Percentiles rank a stretch among this genome's conserved stretches.
These are phyloP conservation scores for Sphaerosporella brunnea DNA, from an alignment of 495 filamentous ascomycete genomes.

Conservation along the genomic window DNA sequence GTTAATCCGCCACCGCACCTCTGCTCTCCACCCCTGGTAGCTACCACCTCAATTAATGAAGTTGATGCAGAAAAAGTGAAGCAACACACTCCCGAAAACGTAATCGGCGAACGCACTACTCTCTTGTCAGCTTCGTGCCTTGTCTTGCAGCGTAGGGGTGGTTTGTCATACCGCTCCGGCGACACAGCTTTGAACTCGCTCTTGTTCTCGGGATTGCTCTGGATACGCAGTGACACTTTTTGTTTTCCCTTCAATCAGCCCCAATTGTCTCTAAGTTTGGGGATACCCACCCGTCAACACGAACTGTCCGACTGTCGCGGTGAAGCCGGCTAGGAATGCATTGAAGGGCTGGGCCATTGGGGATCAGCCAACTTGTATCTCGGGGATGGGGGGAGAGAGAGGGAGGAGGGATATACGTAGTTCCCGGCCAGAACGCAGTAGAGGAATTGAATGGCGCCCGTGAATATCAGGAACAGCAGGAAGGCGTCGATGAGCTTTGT, in stretches of 20 bases:
- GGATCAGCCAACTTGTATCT: neutral
- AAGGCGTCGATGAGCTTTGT: constrained; percentile 86
- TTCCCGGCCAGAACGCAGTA: constrained; percentile 90
- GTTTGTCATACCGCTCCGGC: constrained; percentile 42
- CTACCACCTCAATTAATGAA: constrained; percentile 84
- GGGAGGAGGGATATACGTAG: constrained; percentile 46
- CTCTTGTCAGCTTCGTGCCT: neutral
- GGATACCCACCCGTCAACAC: constrained; percentile 57
- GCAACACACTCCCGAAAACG: constrained; percentile 78
- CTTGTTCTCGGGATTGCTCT: constrained; percentile 66
- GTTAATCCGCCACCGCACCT: too few relatives aligned
- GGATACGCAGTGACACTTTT: constrained; percentile 62
- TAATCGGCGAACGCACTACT: constrained; percentile 88
- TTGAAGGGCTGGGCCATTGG: constrained; percentile 64
- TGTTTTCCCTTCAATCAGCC: too few relatives aligned
- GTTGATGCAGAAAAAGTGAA: constrained; percentile 99
- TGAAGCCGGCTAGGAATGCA: constrained; percentile 89
- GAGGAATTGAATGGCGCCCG: constrained; percentile 75
- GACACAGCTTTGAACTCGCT: constrained; percentile 49
- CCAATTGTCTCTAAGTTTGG: too few relatives aligned
- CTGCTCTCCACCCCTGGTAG: too few relatives aligned
- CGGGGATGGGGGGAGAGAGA: neutral
- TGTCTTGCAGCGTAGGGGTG: neutral
- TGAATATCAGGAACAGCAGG: constrained; percentile 71
- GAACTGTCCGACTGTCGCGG: constrained; percentile 90